These are phyloP conservation scores for Xylaria telfairii DNA, from an alignment of 495 filamentous ascomycete genomes.

Conservation along the genomic window DNA sequence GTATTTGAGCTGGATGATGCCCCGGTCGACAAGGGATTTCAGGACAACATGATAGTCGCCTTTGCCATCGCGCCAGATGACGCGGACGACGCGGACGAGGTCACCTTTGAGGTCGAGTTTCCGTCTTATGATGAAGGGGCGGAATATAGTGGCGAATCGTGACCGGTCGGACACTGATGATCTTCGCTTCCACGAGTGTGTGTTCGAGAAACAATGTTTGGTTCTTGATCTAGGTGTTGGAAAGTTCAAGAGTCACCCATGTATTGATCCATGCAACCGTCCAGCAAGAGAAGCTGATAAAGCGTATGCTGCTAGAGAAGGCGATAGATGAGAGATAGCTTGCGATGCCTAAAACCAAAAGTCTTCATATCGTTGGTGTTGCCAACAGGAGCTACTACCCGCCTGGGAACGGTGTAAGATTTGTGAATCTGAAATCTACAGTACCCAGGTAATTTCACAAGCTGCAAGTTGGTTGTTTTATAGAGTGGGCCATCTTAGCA, in stretches of 20 bases:
- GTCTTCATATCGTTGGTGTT: not conserved
- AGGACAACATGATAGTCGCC: constrained; percentile 68
- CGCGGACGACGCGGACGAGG: constrained; percentile 56
- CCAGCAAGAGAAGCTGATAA: not conserved
- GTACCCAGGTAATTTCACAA: not conserved
- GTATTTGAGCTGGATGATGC: constrained; percentile 43
- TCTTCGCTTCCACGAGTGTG: not conserved
- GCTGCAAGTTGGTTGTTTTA: not conserved
- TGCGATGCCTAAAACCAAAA: not conserved
- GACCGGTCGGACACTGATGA: not conserved
- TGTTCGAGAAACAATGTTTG: not conserved
- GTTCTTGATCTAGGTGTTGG: not conserved
- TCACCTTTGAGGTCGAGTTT: constrained; percentile 69
- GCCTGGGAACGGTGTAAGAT: no score
- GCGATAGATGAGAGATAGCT: not conserved
- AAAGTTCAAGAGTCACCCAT: not conserved
- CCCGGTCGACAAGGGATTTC: constrained; percentile 46
- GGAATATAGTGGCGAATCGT: constrained; percentile 21
- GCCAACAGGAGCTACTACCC: not conserved
- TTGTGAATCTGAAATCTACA: not conserved
- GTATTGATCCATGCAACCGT: not conserved
- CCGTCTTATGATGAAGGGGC: constrained; percentile 59
- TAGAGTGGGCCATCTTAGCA: not conserved
- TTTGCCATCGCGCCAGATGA: constrained; percentile 64
- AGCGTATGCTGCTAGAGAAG: not conserved